Evolutionary conservation across 2,329 filamentous ascomycete genomes (phyloP).

Genomic region (Clonostachys chloroleuca): DNA sequence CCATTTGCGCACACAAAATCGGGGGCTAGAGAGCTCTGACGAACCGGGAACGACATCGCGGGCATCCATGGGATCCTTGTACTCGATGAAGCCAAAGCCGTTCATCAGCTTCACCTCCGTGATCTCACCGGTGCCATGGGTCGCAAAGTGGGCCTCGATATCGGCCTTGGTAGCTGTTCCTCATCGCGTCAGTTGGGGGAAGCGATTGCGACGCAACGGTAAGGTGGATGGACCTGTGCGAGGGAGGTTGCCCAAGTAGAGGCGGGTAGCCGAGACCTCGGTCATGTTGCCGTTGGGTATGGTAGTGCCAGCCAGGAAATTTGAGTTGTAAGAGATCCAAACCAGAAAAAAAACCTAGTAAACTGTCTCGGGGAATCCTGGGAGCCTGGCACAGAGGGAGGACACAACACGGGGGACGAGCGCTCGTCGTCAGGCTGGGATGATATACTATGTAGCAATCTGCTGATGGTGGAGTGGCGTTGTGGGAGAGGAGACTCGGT

Average conservation of each 20-base stretch:
- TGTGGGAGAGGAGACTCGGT: no score
- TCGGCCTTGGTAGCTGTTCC: slow-evolving; percentile 88
- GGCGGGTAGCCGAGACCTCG: slow-evolving; percentile 89
- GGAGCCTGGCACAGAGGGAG: no score
- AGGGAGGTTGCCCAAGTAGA: slow-evolving; percentile 97
- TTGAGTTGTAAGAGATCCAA: no score
- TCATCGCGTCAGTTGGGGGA: slow-evolving; percentile 36
- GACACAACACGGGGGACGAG: no score
- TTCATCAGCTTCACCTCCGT: slow-evolving; percentile 99
- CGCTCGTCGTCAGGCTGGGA: no score
- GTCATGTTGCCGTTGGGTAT: slow-evolving; percentile 44
- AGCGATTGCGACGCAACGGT: slow-evolving; percentile 2
- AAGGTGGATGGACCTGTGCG: slow-evolving; percentile 67
- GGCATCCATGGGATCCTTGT: slow-evolving; percentile 97
- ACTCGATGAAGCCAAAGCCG: slow-evolving; percentile 99
- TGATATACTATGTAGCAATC: no score
- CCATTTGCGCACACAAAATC: neutral
- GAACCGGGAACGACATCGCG: slow-evolving; percentile 97
- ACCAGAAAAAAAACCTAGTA: no score
- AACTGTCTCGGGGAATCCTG: no score
- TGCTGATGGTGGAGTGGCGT: no score
- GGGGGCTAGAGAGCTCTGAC: slow-evolving; percentile 17
- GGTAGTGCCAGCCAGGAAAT: no score
- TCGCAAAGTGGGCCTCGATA: slow-evolving; percentile 91
- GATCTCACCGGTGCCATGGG: slow-evolving; percentile 94